These are phyloP conservation scores for Pleoardoris graminearum DNA, from an alignment of 2,329 filamentous ascomycete species.

Conservation along the genomic window DNA sequence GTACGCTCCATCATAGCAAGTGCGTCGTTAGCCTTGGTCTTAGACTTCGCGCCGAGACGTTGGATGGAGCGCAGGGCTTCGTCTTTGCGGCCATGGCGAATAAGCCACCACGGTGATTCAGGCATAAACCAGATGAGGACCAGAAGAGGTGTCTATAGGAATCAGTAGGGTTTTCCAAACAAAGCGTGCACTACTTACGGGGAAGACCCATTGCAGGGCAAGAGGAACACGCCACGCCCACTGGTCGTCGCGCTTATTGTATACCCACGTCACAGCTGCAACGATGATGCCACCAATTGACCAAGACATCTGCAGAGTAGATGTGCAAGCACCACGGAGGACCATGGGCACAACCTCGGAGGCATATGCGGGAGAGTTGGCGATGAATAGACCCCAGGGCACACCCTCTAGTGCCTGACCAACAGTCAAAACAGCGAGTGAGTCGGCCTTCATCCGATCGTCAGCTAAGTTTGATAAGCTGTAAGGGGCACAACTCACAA, in stretches of 20 bases:
- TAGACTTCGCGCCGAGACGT: conserved; percentile 53
- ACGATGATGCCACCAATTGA: conserved; percentile 65
- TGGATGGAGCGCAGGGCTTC: conserved; percentile 53
- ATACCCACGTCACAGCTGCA: conserved; percentile 58
- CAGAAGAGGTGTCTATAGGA: conserved; percentile 52
- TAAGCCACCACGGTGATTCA: conserved; percentile 39
- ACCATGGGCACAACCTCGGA: conserved; percentile 63
- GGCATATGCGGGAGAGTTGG: conserved; percentile 65
- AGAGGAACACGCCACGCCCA: conserved; percentile 31
- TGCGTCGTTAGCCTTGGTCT: conserved; percentile 47
- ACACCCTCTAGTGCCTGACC: conserved; percentile 61
- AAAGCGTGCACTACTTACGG: conserved; percentile 21
- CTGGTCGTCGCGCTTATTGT: conserved; percentile 45
- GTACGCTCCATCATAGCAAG: conserved; percentile 63
- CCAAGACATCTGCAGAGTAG: conserved; percentile 68
- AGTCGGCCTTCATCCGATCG: conserved; percentile 38
- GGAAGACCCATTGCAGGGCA: conserved; percentile 49
- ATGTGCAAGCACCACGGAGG: conserved; percentile 60
- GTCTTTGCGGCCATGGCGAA: conserved; percentile 48
- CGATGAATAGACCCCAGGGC: conserved; percentile 57
- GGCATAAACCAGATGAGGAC: conserved; percentile 52
- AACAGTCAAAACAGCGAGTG: conserved; percentile 52
- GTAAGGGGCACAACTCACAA: conserved; percentile 31
- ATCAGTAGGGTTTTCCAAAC: conserved; percentile 63
- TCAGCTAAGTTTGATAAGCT: neutral